Evolutionary conservation across 2,329 filamentous ascomycete genomes (phyloP).

Genomic region (Boeremia lycopersici): DNA sequence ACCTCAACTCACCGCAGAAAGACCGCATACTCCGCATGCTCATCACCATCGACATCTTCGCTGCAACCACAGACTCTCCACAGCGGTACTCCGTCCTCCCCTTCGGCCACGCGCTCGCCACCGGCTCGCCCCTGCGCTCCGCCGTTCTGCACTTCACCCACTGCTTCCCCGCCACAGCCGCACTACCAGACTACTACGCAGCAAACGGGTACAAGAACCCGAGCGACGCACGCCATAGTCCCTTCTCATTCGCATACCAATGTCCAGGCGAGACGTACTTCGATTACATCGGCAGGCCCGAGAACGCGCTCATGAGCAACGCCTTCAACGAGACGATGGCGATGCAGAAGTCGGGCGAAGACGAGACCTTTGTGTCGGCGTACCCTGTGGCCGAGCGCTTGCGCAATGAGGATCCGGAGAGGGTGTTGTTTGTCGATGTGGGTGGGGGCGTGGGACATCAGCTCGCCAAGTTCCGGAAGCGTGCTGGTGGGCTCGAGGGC

Average conservation of each 20-base stretch:
- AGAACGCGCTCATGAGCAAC: conserved; percentile 20
- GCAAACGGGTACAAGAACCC: conserved; percentile 38
- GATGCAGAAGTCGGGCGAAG: conserved; percentile 7
- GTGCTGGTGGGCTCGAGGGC: conserved; percentile 14
- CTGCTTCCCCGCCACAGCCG: conserved; percentile 15
- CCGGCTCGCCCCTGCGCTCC: conserved; percentile 15
- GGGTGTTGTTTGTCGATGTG: conserved; percentile 25
- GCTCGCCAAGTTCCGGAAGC: conserved; percentile 15
- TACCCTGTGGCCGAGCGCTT: conserved; percentile 25
- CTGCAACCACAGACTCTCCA: neutral
- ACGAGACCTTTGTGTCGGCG: conserved; percentile 14
- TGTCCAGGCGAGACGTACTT: conserved; percentile 30
- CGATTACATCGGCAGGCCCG: conserved; percentile 26
- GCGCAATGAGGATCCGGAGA: conserved; percentile 1
- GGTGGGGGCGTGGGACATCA: conserved; percentile 24
- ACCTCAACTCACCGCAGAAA: neutral
- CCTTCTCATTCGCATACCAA: conserved; percentile 30
- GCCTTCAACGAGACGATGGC: conserved; percentile 42
- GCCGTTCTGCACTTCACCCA: conserved; percentile 14
- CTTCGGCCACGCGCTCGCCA: conserved; percentile 3
- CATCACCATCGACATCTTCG: conserved; percentile 8
- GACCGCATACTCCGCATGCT: conserved; percentile 18
- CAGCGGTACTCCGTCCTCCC: conserved; percentile 8
- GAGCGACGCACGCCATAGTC: conserved; percentile 29
- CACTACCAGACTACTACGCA: conserved; percentile 35